These are phyloP conservation scores for Cubamyces sp. DNA, from an alignment of 768 basidiomycete genomes.

Conservation along the genomic window DNA sequence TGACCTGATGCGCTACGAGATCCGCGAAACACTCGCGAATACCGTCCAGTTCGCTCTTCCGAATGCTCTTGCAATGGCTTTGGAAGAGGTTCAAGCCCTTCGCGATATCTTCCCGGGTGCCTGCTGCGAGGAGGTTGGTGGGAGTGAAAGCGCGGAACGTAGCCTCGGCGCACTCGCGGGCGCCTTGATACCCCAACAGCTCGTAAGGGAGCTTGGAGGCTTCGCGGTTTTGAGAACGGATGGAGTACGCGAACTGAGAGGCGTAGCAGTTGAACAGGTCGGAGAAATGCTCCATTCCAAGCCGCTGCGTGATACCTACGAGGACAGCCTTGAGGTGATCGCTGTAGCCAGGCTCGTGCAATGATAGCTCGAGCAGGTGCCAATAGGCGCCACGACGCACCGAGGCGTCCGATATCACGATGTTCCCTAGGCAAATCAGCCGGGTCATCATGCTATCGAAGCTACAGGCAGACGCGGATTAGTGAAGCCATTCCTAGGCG, in stretches of 20 bases:
- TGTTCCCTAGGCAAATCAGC: constrained; percentile 71
- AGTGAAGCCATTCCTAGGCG: background rate
- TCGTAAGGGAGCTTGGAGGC: constrained; percentile 64
- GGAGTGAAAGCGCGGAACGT: constrained; percentile 72
- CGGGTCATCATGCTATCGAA: constrained; percentile 61
- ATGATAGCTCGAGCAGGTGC: constrained; percentile 79
- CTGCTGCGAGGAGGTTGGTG: constrained; percentile 57
- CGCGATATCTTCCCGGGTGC: constrained; percentile 32
- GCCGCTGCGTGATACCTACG: constrained; percentile 58
- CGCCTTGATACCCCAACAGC: constrained; percentile 75
- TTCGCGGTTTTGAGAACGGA: constrained; percentile 54
- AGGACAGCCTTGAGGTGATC: constrained; percentile 55
- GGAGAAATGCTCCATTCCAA: constrained; percentile 65
- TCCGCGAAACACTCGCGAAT: constrained; percentile 68
- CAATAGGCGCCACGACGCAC: constrained; percentile 84
- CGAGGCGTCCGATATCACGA: constrained; percentile 76
- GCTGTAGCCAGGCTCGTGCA: constrained; percentile 44
- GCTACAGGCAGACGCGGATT: constrained; percentile 1
- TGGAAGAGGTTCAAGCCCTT: constrained; percentile 54
- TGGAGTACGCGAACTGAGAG: constrained; percentile 71
- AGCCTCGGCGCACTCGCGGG: constrained; percentile 66
- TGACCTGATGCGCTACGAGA: constrained; percentile 65
- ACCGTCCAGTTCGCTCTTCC: constrained; percentile 53
- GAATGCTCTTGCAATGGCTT: constrained; percentile 64
- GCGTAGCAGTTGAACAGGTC: constrained; percentile 80